Base-by-base conservation (phyloP, 306 rosid species). In the Astragalus glycyphyllos region DNA sequence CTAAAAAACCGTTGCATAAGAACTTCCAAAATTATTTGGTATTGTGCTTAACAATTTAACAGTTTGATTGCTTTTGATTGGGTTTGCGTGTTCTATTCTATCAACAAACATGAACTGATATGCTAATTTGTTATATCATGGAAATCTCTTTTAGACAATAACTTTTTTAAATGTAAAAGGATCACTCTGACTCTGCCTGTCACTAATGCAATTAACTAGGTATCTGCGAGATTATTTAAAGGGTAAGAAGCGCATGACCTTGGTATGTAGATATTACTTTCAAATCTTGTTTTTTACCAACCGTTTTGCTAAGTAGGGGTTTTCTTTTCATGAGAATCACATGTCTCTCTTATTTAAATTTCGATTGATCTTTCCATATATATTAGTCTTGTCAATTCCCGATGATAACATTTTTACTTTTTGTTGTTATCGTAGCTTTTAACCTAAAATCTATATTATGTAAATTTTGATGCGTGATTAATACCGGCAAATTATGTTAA, bases 1-100 rank as follows among this genome's bases (percentile, higher is more conserved):
- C 93, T 8, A 93, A 85, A 85, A 88, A 86, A 77, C 96, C 91
- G 11, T 62, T 93, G 85, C 98, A 93, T 76, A 93, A 90, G 84
- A 96, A 90, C 82, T 93, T 90, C 82, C 98, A 85, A 34, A 88
- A 80, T 74, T 93, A 97, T n/a, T 65, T 90, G 98, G 98, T 93
- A 85, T 79, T 74, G 29, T 12, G 74, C 81, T 67, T n/a, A 54
- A 73, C 16, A 65, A 74, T 83, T 67, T 65, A 66, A 50, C 17
- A 38, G 67, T 40, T 77, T 56, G 35, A 29, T 42, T 60, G 49
- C 58, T 29, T 57, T 48, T 54, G 35, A 71, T 61, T 69, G 58
- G 72, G 59, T 72, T 14, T 23, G 64, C 32, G 57, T 55, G 45
- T 35, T 45, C 48, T 23, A 23, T 23, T 23, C 29, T 57, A 46